phyloP scores from a whole-genome alignment of 768 basidiomycete species.

The Lepiota subincarnata region DNA sequence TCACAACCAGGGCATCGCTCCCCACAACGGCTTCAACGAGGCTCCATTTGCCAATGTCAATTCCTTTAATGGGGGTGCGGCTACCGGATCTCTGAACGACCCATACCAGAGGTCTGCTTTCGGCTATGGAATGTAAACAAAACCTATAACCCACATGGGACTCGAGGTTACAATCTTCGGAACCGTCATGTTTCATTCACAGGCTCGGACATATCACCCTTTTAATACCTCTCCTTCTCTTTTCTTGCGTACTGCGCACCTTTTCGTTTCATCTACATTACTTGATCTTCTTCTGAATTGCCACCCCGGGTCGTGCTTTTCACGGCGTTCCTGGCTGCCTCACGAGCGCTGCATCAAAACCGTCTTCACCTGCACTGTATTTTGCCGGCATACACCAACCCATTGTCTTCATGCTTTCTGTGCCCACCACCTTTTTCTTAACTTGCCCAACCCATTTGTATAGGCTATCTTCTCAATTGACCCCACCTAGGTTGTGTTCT shows the following conservation, averaged over 20 bases:
- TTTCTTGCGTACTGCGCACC: slow-evolving; percentile 25
- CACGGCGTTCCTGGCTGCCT: slow-evolving; percentile 33
- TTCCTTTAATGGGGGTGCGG: slow-evolving; percentile 52
- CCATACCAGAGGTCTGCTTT: slow-evolving; percentile 74
- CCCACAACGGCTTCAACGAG: slow-evolving; percentile 54
- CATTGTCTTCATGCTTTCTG: slow-evolving; percentile 51
- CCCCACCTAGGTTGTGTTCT: slow-evolving; percentile 52
- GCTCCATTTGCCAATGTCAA: slow-evolving; percentile 45
- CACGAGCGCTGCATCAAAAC: slow-evolving; percentile 35
- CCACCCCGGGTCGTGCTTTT: slow-evolving; percentile 36
- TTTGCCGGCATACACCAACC: slow-evolving; percentile 60
- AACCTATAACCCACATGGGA: slow-evolving; percentile 19
- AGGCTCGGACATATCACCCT: slow-evolving; percentile 33
- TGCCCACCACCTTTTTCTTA: slow-evolving; percentile 35
- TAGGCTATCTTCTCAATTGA: slow-evolving; percentile 49
- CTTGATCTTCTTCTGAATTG: slow-evolving; percentile 35
- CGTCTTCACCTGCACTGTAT: slow-evolving; percentile 59
- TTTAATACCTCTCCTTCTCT: slow-evolving; percentile 32
- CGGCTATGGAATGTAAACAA: slow-evolving; percentile 71
- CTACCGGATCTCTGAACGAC: slow-evolving; percentile 56
- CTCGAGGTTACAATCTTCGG: slow-evolving; percentile 21
- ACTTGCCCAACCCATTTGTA: slow-evolving; percentile 50
- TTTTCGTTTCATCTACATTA: slow-evolving; percentile 39
- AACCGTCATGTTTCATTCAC: slow-evolving; percentile 13
- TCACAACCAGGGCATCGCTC: slow-evolving; percentile 61